These are phyloP conservation scores for Pisolithus thermaeus DNA, from an alignment of 1,284 basidiomycete genomes.

Conservation along the genomic window DNA sequence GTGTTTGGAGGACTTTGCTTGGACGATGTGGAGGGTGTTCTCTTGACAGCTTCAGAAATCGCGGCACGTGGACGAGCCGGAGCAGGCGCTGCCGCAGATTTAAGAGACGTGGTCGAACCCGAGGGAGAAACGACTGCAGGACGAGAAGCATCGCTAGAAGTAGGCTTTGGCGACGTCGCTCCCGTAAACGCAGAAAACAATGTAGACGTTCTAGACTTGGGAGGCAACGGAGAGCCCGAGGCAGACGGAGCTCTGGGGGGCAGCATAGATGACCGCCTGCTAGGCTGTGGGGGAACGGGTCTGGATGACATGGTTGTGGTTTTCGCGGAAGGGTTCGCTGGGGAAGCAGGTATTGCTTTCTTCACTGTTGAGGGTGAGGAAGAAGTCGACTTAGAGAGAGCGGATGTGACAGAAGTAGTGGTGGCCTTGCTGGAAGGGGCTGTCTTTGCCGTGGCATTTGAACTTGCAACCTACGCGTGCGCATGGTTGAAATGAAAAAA, in stretches of 20 bases:
- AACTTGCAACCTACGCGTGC: slow-evolving; percentile 51
- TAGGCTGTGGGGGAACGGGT: slow-evolving; percentile 29
- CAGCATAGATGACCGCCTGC: slow-evolving; percentile 44
- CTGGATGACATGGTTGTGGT: slow-evolving; percentile 34
- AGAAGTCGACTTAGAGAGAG: slow-evolving; percentile 31
- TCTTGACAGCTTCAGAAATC: slow-evolving; percentile 50
- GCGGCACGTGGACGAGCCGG: slow-evolving; percentile 46
- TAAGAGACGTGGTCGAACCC: slow-evolving; percentile 31
- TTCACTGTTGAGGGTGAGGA: slow-evolving; percentile 38
- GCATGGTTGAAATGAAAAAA: slow-evolving; percentile 25
- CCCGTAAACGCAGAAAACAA: slow-evolving; percentile 33
- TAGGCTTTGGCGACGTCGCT: slow-evolving; percentile 29
- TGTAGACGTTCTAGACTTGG: slow-evolving; percentile 28
- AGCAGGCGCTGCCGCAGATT: slow-evolving; percentile 31
- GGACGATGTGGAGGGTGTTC: slow-evolving; percentile 34
- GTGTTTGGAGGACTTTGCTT: slow-evolving; percentile 30
- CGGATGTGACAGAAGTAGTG: slow-evolving; percentile 28
- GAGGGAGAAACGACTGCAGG: slow-evolving; percentile 50
- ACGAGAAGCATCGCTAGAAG: slow-evolving; percentile 34
- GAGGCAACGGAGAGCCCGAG: slow-evolving; percentile 19
- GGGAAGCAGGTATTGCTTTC: slow-evolving; percentile 42
- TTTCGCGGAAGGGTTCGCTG: slow-evolving; percentile 37
- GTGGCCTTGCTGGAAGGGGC: slow-evolving; percentile 39
- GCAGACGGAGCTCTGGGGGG: slow-evolving; percentile 32
- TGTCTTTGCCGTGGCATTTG: slow-evolving; percentile 55